Percentiles rank a stretch among this genome's conserved stretches.
phyloP scores from a whole-genome alignment of 257 asterid species.

The Plantago major region DNA sequence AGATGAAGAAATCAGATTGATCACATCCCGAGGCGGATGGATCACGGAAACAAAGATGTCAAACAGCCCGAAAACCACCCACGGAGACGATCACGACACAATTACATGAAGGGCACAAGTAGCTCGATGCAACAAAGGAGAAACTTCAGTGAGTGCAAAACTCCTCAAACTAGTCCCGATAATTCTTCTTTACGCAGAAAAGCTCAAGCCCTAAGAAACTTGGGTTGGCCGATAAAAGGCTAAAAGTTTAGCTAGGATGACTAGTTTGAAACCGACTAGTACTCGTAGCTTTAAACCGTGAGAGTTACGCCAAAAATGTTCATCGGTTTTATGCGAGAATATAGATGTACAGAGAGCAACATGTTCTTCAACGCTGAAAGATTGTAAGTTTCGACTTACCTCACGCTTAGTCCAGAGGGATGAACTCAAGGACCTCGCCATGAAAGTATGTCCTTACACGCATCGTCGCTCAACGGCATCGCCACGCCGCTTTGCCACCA shows the following conservation, averaged over 20 bases:
- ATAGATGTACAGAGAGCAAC: slow-evolving; percentile 48
- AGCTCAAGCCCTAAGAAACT: slow-evolving; percentile 22
- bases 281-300: slow-evolving; percentile 58
- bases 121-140: slow-evolving; percentile 81
- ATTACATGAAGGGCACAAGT: slow-evolving; percentile 85
- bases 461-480: slow-evolving; percentile 94
- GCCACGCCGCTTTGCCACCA: slow-evolving; percentile 57
- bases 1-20: slow-evolving; percentile 65
- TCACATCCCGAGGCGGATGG: slow-evolving; percentile 25
- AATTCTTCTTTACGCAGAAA: slow-evolving; percentile 20
- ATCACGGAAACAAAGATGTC: slow-evolving; percentile 19
- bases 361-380: slow-evolving; percentile 78
- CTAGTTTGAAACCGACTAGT: slow-evolving; percentile 37
- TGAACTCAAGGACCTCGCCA: slow-evolving; percentile 61
- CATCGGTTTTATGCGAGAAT: slow-evolving; percentile 35
- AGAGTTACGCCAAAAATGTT: slow-evolving; percentile 35
- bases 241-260: slow-evolving; percentile 29
- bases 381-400: slow-evolving; percentile 59
- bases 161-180: no score
- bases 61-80: slow-evolving; percentile 37
- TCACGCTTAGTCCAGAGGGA: slow-evolving; percentile 49
- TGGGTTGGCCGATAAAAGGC: slow-evolving; percentile 24
- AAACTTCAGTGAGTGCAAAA: slow-evolving; percentile 39
- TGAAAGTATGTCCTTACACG: slow-evolving; percentile 72
- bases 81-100: slow-evolving; percentile 31